Evolutionary conservation across 305 asterid species (phyloP).

Genomic region (Stenogyne calaminthoides): DNA sequence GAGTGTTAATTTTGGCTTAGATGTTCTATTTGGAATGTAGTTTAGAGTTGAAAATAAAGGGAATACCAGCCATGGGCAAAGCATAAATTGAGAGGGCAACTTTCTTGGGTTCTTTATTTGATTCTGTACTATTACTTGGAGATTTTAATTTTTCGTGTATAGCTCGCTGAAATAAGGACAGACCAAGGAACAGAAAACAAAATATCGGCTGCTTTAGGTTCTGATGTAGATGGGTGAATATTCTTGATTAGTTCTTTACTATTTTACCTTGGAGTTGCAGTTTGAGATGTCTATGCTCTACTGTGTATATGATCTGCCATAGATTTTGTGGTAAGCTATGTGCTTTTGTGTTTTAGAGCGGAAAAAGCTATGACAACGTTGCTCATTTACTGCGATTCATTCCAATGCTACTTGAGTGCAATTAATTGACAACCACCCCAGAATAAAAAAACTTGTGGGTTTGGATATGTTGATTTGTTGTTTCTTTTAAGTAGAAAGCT

Average conservation of each 20-base stretch:
- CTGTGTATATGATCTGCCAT: background rate
- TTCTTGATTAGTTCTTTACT: background rate
- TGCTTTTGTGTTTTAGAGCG: background rate
- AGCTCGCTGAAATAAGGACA: background rate
- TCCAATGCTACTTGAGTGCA: background rate
- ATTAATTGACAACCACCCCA: background rate
- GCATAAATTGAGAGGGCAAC: background rate
- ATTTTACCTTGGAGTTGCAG: constrained; percentile 8
- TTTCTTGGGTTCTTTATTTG: background rate
- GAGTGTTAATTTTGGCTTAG: constrained; percentile 1
- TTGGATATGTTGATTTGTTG: background rate
- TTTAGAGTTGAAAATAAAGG: constrained; percentile 8
- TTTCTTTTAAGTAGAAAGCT: background rate
- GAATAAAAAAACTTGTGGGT: background rate
- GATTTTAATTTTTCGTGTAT: background rate
- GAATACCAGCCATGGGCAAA: background rate
- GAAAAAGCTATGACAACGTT: background rate
- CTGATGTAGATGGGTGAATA: constrained; percentile 13
- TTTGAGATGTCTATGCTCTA: constrained; percentile 10
- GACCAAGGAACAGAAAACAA: background rate
- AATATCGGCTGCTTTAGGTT: background rate
- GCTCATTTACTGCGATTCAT: background rate
- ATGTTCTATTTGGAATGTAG: constrained; percentile 1
- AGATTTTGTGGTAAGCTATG: background rate
- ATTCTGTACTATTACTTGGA: background rate